A percentile compares a stretch with the other conserved stretches of the same genome.
Evolutionary conservation across 768 basidiomycete genomes (phyloP).

Genomic region (Hemileccinum rubropunctum): DNA sequence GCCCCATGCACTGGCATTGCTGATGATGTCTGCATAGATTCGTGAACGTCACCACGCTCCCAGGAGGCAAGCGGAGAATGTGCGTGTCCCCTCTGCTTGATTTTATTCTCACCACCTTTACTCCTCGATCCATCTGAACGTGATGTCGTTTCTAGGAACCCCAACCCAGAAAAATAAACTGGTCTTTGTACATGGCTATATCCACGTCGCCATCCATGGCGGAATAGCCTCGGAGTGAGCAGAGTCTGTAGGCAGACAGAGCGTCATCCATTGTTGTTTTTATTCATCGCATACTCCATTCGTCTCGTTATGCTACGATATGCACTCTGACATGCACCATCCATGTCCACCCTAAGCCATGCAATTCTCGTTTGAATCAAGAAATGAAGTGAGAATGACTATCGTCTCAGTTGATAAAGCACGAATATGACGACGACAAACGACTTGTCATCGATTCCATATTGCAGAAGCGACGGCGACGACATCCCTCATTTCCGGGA

Average conservation of each 20-base stretch:
- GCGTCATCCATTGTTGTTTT: slow-evolving; percentile 9
- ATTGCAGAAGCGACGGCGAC: slow-evolving; percentile 64
- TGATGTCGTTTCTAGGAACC: slow-evolving; percentile 19
- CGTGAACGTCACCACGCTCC: slow-evolving; percentile 89
- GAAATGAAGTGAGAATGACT: no score
- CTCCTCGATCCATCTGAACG: slow-evolving; percentile 43
- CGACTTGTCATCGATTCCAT: slow-evolving; percentile 33
- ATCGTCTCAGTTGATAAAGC: no score
- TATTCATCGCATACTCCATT: slow-evolving; percentile 10
- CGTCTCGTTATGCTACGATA: slow-evolving; percentile 21
- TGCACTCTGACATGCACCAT: slow-evolving; percentile 24
- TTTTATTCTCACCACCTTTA: slow-evolving; percentile 74
- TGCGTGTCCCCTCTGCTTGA: slow-evolving; percentile 48
- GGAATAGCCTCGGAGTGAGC: slow-evolving; percentile 15
- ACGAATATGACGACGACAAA: no score
- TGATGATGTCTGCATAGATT: slow-evolving; percentile 48
- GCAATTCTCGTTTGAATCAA: no score
- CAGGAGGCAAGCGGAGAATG: slow-evolving; percentile 95
- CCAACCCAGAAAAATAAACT: slow-evolving; percentile 11
- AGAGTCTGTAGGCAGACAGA: slow-evolving; percentile 5
- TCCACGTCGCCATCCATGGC: slow-evolving; percentile 11
- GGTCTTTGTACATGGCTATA: slow-evolving; percentile 1
- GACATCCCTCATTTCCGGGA: slow-evolving; percentile 69
- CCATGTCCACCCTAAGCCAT: background rate
- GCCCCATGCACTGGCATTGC: background rate